Conservation (phyloP, 2,329 filamentous ascomycete genomes). For the Ophiostoma montium region DNA sequence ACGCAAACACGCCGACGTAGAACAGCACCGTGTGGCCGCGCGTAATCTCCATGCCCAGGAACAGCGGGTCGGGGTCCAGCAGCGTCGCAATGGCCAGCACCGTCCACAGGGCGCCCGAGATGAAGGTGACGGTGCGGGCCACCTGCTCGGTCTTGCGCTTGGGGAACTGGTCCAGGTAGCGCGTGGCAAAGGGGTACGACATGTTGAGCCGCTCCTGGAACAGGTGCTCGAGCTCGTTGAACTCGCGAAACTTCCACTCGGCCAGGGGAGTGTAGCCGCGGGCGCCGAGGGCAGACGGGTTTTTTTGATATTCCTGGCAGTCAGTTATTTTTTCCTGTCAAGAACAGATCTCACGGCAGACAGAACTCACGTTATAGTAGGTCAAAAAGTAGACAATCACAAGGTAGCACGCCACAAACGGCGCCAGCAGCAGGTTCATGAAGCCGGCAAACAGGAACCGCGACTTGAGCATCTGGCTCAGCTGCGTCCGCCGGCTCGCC, state of each 20-base stretch:
- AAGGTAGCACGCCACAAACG: constrained; percentile 76
- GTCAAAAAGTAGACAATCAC: constrained; percentile 84
- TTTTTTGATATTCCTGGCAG: constrained; percentile 81
- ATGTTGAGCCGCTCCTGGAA: constrained; percentile 84
- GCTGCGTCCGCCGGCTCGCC: constrained; percentile 60
- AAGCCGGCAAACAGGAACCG: constrained; percentile 73
- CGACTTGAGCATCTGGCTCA: constrained; percentile 64
- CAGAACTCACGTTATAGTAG: constrained; percentile 64
- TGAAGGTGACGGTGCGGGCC: constrained; percentile 72
- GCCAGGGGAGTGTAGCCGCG: constrained; percentile 86
- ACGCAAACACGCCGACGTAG: constrained; percentile 71
- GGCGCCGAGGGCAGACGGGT: constrained; percentile 73
- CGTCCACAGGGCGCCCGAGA: constrained; percentile 73
- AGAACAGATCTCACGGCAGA: no score
- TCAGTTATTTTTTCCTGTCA: no score
- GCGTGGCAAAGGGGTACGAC: constrained; percentile 84
- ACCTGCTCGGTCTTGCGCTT: constrained; percentile 85
- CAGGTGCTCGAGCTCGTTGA: constrained; percentile 88
- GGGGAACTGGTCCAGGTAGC: constrained; percentile 91
- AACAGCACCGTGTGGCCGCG: constrained; percentile 79
- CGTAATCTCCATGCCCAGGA: constrained; percentile 84
- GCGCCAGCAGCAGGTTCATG: constrained; percentile 75
- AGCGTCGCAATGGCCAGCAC: constrained; percentile 73
- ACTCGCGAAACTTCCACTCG: constrained; percentile 96
- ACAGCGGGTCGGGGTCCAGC: constrained; percentile 70